A percentile compares a stretch with the other conserved stretches of the same genome.
Evolutionary conservation across 148 eudicot genomes (phyloP).

Genomic region (Rhododendron henanense): DNA sequence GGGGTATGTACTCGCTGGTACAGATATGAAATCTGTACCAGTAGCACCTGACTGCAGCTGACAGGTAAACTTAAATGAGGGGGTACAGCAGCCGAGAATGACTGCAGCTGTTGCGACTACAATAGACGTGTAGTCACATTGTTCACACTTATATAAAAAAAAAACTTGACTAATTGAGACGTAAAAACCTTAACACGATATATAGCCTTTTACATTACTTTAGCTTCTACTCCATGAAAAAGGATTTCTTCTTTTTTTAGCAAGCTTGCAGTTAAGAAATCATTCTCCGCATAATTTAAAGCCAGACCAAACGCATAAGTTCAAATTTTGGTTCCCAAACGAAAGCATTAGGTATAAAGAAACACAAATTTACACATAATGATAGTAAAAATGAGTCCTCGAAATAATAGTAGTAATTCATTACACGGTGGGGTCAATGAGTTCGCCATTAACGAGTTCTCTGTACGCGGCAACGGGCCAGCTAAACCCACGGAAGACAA

Average conservation of each 20-base stretch:
- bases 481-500: constrained; percentile 75
- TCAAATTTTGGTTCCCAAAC: background rate
- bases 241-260: background rate
- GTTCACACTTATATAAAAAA: no score
- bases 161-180: no score
- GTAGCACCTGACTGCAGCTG: no score
- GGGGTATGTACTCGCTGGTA: no score
- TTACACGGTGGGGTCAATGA: constrained; percentile 57
- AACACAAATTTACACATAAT: background rate
- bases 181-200: no score
- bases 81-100: no score
- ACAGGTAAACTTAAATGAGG: no score
- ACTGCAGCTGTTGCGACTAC: no score
- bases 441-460: constrained; percentile 80
- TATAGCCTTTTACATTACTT: background rate
- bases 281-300: background rate
- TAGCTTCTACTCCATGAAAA: background rate
- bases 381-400: background rate
- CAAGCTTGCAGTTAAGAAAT: background rate
- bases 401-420: background rate
- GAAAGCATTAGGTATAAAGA: background rate
- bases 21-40: no score
- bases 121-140: no score
- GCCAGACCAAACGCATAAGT: background rate
- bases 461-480: constrained; percentile 99